phyloP scores from a whole-genome alignment of 2,329 filamentous ascomycete genomes.

The Plenodomus lindquistii region DNA sequence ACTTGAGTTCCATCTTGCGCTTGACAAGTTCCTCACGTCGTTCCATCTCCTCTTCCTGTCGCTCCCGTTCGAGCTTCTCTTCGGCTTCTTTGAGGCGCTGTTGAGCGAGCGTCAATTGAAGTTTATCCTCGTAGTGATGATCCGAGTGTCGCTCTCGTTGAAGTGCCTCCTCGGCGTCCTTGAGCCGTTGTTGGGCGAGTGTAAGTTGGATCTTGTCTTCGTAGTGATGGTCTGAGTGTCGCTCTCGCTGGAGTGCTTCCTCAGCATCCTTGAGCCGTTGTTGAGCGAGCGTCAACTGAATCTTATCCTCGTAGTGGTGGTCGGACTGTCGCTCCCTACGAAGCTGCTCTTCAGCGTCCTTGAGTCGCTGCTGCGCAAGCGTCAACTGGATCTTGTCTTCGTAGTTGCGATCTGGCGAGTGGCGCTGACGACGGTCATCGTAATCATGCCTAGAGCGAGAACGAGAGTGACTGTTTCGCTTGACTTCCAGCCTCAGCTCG shows the following conservation, averaged over 20 bases:
- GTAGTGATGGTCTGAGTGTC: conserved; percentile 21
- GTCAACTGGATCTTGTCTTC: conserved; percentile 39
- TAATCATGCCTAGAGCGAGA: conserved; percentile 29
- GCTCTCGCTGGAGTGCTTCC: conserved; percentile 35
- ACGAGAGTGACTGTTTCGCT: conserved; percentile 26
- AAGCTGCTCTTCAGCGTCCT: conserved; percentile 40
- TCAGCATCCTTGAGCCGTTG: conserved; percentile 42
- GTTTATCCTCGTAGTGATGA: conserved; percentile 32
- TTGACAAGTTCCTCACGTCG: conserved; percentile 44
- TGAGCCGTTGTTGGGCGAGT: conserved; percentile 8
- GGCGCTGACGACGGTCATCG: conserved; percentile 23
- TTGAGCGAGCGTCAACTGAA: conserved; percentile 41
- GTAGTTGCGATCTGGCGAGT: conserved; percentile 24
- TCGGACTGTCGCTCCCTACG: conserved; percentile 27
- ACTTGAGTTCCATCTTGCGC: conserved; percentile 41
- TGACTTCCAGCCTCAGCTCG: conserved; percentile 32
- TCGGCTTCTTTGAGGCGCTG: conserved; percentile 43
- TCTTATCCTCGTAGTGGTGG: conserved; percentile 25
- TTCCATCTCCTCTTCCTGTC: conserved; percentile 39
- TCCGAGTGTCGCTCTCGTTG: conserved; percentile 21
- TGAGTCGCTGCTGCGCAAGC: conserved; percentile 39
- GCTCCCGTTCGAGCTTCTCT: conserved; percentile 39
- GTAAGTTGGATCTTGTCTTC: conserved; percentile 9
- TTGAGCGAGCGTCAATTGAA: conserved; percentile 40
- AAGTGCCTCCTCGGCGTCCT: conserved; percentile 7